Conservation (phyloP, 2,329 filamentous ascomycete species). For the Tricladium varicosporioides region DNA sequence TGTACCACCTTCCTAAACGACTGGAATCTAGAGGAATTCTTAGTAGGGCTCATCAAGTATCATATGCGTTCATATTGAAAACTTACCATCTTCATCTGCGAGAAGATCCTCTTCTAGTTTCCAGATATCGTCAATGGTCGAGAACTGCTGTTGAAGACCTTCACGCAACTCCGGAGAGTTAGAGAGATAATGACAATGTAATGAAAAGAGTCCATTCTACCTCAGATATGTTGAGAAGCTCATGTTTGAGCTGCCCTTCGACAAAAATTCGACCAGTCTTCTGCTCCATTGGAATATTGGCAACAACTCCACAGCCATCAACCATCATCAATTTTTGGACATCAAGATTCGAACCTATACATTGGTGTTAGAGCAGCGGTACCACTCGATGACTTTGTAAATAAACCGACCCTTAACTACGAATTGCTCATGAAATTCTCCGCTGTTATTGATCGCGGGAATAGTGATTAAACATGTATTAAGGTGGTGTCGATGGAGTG, state of each 20-base stretch:
- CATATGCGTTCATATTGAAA: background rate
- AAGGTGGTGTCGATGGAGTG: background rate
- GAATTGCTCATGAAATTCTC: too few species aligned
- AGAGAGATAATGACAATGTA: background rate
- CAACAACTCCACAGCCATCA: background rate
- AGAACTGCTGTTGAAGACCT: constrained; percentile 13
- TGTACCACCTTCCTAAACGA: constrained; percentile 12
- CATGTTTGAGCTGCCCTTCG: background rate
- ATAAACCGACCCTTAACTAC: too few species aligned
- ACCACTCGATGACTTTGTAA: too few species aligned
- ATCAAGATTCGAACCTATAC: too few species aligned
- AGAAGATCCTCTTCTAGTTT: constrained; percentile 22
- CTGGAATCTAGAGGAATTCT: constrained; percentile 1
- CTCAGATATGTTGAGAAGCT: background rate
- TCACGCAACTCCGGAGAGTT: constrained; percentile 4
- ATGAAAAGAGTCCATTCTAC: background rate
- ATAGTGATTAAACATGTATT: too few species aligned
- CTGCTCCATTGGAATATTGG: background rate
- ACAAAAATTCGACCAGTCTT: background rate
- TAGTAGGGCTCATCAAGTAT: background rate
- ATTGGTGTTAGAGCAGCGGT: too few species aligned
- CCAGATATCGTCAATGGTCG: constrained; percentile 8
- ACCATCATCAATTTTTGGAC: background rate
- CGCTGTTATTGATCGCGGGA: too few species aligned
- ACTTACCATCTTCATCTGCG: constrained; percentile 15